These are phyloP conservation scores for Melastoma malabathricum DNA, from an alignment of 345 rosid species.

Conservation along the genomic window DNA sequence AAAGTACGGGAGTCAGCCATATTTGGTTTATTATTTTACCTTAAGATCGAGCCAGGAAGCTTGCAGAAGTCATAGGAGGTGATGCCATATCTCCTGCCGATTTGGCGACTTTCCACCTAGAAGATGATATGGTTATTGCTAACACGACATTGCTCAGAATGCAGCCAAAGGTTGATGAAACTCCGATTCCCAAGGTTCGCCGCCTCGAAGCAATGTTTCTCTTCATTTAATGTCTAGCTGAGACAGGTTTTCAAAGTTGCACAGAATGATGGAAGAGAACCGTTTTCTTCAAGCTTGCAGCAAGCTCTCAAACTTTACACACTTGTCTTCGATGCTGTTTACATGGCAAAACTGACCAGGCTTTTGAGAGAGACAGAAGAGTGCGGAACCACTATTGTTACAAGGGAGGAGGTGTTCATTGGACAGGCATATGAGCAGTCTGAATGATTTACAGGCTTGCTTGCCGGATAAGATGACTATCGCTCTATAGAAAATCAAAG, in stretches of 20 bases:
- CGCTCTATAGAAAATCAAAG: not conserved
- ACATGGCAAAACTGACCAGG: constrained; percentile 73
- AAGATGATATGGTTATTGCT: constrained; percentile 77
- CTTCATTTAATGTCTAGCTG: not conserved
- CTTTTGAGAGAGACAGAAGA: constrained; percentile 78
- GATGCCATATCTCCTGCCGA: constrained; percentile 62
- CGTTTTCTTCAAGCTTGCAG: constrained; percentile 22
- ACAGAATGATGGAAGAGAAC: not conserved
- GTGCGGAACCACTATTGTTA: constrained; percentile 53
- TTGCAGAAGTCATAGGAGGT: constrained; percentile 64
- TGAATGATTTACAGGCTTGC: constrained; percentile 59
- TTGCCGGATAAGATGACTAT: constrained; percentile 10
- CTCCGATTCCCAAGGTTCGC: constrained; percentile 74
- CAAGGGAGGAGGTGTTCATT: constrained; percentile 84
- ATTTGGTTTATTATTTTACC: constrained; percentile 8
- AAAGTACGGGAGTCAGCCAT: not conserved
- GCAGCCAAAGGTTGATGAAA: constrained; percentile 81
- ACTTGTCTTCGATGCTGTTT: constrained; percentile 77
- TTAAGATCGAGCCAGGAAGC: constrained; percentile 64
- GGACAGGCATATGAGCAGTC: constrained; percentile 85
- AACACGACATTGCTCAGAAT: constrained; percentile 90
- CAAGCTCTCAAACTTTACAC: constrained; percentile 54
- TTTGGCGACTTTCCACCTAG: constrained; percentile 51
- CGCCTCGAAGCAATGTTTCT: constrained; percentile 2
- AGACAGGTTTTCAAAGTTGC: not conserved